A percentile compares a stretch with the other conserved stretches of the same genome.
phyloP scores from a whole-genome alignment of 139 green algal species.

The Microglena sp. region DNA sequence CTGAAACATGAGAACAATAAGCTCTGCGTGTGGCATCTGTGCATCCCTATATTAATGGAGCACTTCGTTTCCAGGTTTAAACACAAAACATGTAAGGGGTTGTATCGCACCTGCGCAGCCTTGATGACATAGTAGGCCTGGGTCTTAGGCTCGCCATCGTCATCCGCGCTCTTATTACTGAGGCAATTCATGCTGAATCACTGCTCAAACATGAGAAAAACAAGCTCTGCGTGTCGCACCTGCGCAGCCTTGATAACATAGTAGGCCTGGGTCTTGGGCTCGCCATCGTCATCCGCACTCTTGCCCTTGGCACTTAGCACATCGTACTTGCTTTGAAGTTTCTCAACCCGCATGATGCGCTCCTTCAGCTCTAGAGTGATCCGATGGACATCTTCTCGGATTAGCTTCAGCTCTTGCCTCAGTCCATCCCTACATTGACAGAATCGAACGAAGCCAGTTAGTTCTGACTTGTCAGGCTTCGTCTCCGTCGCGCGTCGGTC shows the following conservation, averaged over 20 bases:
- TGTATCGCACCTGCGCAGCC: slow-evolving; percentile 64
- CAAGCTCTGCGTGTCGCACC: too few species aligned
- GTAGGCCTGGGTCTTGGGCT: slow-evolving; percentile 58
- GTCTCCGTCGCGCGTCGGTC: too few species aligned
- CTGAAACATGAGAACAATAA: too few species aligned
- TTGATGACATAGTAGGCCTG: slow-evolving; percentile 91
- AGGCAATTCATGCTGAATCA: too few species aligned
- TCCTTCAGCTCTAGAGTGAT: slow-evolving; percentile 70
- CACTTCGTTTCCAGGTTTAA: too few species aligned
- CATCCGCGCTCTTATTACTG: too few species aligned
- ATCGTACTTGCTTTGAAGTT: slow-evolving; percentile 68
- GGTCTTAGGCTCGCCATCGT: slow-evolving; percentile 9
- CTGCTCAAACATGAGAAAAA: too few species aligned
- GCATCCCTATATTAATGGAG: too few species aligned
- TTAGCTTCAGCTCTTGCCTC: slow-evolving; percentile 60
- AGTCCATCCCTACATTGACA: slow-evolving; percentile 34
- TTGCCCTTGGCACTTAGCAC: slow-evolving; percentile 41
- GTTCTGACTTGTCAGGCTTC: slow-evolving; percentile 1
- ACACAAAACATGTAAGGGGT: too few species aligned
- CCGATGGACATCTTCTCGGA: slow-evolving; percentile 70
- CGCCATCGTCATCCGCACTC: slow-evolving; percentile 9
- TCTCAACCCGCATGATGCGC: slow-evolving; percentile 33
- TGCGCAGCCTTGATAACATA: slow-evolving; percentile 80
- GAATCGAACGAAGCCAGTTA: neutral
- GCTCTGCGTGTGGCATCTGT: too few species aligned